These are phyloP conservation scores for Naganishia sp. DNA, from an alignment of 1,284 basidiomycete genomes.

Conservation along the genomic window DNA sequence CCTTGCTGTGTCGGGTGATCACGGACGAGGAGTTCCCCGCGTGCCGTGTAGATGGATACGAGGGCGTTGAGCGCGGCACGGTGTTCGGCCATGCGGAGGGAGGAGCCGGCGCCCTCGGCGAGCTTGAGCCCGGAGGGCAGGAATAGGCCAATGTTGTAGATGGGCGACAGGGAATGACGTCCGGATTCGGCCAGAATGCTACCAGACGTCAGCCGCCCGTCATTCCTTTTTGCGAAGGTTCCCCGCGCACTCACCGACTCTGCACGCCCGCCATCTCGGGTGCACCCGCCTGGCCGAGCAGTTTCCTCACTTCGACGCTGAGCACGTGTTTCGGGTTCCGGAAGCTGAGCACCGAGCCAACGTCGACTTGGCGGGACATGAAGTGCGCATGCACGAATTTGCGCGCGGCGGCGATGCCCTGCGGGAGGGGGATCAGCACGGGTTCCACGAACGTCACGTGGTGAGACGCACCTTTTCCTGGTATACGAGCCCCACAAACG, in stretches of 20 bases:
- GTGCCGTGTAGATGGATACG: conserved; percentile 46
- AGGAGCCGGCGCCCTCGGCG: conserved; percentile 92
- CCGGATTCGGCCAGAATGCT: conserved; percentile 91
- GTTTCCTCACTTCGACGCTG: conserved; percentile 72
- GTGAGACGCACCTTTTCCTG: conserved; percentile 55
- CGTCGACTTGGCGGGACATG: conserved; percentile 76
- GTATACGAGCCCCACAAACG: conserved; percentile 59
- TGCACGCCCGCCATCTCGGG: conserved; percentile 60
- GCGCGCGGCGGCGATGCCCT: conserved; percentile 77
- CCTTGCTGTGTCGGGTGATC: neutral
- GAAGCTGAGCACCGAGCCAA: conserved; percentile 85
- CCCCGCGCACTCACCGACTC: conserved; percentile 59
- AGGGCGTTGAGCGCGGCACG: conserved; percentile 62
- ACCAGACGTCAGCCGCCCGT: neutral
- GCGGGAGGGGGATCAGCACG: conserved; percentile 57
- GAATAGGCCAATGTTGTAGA: conserved; percentile 91
- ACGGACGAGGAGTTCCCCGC: conserved; percentile 31
- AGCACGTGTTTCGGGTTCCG: conserved; percentile 79
- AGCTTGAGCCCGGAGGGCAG: conserved; percentile 79
- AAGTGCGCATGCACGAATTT: conserved; percentile 84
- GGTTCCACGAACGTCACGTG: neutral
- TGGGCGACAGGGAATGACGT: conserved; percentile 79
- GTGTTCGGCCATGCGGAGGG: conserved; percentile 92
- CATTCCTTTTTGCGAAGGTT: too few species aligned
- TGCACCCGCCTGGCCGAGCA: conserved; percentile 58